Base-by-base conservation (phyloP, 352 stramenopile species). In the Phytophthora fragariae region DNA sequence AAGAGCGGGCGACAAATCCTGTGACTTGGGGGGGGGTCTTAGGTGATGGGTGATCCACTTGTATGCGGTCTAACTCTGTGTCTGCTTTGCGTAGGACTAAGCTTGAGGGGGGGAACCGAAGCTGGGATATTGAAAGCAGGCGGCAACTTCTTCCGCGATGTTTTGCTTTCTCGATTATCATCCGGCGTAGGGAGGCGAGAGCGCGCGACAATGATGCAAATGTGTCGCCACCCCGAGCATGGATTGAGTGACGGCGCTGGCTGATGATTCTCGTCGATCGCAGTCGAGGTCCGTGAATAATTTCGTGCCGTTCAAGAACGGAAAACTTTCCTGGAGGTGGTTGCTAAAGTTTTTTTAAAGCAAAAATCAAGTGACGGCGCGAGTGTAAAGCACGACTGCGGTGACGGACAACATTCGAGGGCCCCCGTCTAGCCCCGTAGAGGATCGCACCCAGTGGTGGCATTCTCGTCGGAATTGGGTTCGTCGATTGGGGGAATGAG, bases 1-100 rank as follows among this genome's bases (percentile, higher is more conserved):
- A 52, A 52, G 44, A 52, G 44, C 44, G 44, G 44, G 12, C 44
- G 44, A 52, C 44, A 24, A 52, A 24, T n/a, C 9, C 44, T 44
- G 37, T 44, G 37, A 44, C 37, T 44, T 12, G 4, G 15, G 37
- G 10, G 24, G 24, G 24, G 24, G 2, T 27, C 24, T 27, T 3
- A 27, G 24, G 24, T 27, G 24, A 27, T 27, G 2, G 24, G 37
- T 44, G 37, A 17, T 12, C 37, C 15, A 14, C 37, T 12, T 44
- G 37, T 14, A 44, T 10, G 11, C 37, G 37, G 4, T 37, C 33
- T 37, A 37, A 12, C 37, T 44, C 44, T 24, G 44, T 44, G 37
- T 44, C 37, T 53, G 57, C 37, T 69, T 69, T 21, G 63, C 31
- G 67, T 73, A 63, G 5, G 67, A 70, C 67, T 55, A 68, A 63